Evolutionary conservation across 768 basidiomycete species (phyloP), one percentile per base, ranked within the genome.

Genomic region (Termitomyces eurrhizus): DNA sequence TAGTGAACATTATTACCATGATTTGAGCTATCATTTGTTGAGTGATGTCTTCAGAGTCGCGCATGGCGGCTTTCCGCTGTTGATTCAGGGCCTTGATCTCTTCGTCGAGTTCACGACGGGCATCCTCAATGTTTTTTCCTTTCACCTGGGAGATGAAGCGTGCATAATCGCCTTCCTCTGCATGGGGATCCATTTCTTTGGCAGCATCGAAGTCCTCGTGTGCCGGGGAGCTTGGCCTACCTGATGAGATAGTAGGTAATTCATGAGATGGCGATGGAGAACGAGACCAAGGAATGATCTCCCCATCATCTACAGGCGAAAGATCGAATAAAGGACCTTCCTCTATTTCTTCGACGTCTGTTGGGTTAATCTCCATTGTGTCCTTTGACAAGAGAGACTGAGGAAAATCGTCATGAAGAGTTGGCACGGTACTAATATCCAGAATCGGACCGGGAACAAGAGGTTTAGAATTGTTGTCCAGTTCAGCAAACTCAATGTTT

Each of bases 1-100:
- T 55, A 39, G 29, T 49, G 60, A 56, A 35, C n/a, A 12, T 53
- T 49, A 29, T 14, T 67, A 86, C 85, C 85, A 87, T 87, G 59
- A 84, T 86, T 72, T 98, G 97, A 5, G 86, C 80, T 56, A 96
- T 82, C 95, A 96, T 98, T 65, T 96, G 92, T 70, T 93, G 90
- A 3, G 93, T 95, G 64, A 98, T 85, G 68, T 98, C 94, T 68
- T 98, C 97, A 2, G 93, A 90, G 74, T 98, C 95, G 12, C 95
- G 81, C 85, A 95, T 87, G 24, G 94, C 93, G 35, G 86, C 85
- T 72, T 93, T 95, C 70, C 85, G 83, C 74, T 95, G 90, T 72
- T 86, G 80, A 70, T 95, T 87, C 46, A 99, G 76, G 12, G 80
- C 77, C 63, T 80, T 80, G 61, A 99, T 93, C 72, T 99, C 97